Base-by-base conservation (phyloP, 1,284 basidiomycete species). In the Cryptococcus sp. region DNA sequence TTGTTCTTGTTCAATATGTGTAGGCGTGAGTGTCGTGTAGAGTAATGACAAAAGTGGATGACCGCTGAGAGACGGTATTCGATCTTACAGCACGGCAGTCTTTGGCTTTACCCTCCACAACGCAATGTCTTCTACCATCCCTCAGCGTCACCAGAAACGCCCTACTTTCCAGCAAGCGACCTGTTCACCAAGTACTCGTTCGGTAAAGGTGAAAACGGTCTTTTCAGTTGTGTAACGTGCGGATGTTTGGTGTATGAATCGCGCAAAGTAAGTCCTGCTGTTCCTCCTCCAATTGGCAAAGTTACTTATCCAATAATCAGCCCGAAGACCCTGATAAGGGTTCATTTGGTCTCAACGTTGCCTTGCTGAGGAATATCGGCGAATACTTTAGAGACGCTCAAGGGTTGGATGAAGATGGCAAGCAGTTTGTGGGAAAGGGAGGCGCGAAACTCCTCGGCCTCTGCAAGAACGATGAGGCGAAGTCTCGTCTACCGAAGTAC, bases 1-100 rank as follows among this genome's bases (percentile, higher is more conserved):
- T 41, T 66, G 65, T 41, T 52, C 56, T 7, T 66, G 65, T 39
- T 62, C 54, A 16, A 58, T 66, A 20, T 66, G 65, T 47, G 45
- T 52, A 8, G 64, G 64, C 15, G 64, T 66, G 41, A 55, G 64
- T 59, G 5, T 34, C 29, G 29, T 10, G 29, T 5, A 13, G 26
- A 5, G 26, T 5, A 29, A 5, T 34, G 29, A 13, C 2, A 10
- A 34, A 13, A 2, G 2, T 10, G 29, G 13, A 13, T 2, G 29
- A 34, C 29, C 40, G 15, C 19, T 19, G 38, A 7, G 13, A 2
- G 11, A 23, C 17, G 13, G 26, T 7, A 26, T 44, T 50, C 37
- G 52, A 47, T 26, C 25, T 15, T 11, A 20, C 40, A 64, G 62
- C 64, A 66, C 54, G 65, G 65, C 15, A 49, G 29, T 17, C 40